Evolutionary conservation across 148 eudicot genomes (phyloP), one percentile per base, ranked within the genome.

Genomic region (Rhododendron molle): DNA sequence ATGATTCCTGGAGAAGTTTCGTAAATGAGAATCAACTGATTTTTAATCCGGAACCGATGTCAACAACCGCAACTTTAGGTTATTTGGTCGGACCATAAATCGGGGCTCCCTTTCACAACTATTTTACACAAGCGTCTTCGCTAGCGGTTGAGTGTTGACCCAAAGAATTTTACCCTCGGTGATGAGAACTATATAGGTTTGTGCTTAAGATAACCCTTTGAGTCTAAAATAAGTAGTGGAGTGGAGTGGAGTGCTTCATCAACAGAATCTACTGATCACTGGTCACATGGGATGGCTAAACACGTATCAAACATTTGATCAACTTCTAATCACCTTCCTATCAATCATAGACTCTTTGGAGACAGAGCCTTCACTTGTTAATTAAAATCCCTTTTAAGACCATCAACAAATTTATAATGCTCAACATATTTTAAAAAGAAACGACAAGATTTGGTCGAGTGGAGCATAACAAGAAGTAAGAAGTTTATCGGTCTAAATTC

Each of bases 301-400:
- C 83, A 65, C 83, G 10, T 30, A 32, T 14, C 76, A 30, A 71
- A 71, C 73, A 44, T 44, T 12, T 5, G 32, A 21, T 20, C 34
- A 43, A 34, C 65, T 49, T 69, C 46, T 83, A 30, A 49, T 83
- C 62, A 50, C 77, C 50, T 73, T 84, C 80, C 80, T 50, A 49
- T 47, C 21, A 83, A 71, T 67, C 14, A 62, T 43, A 65, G 50
- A 82, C 46, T 82, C n/a, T 1, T 67, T 23, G 77, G n/a, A 62
- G 69, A 43, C 77, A 43, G 58, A 32, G 49, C 80, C 32, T 69
- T 83, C 85, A 28, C 10, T 15, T 34, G 21, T 49, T 72, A 18
- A 52, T 52, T 52, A 52, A 52, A 83, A 10, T 30, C 69, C 26
- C 16, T 69, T 73, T 34, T 5, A 49, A 50, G 32, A 21, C 18